A percentile compares a stretch with the other conserved stretches of the same genome.
Evolutionary conservation across 441 rosid species (phyloP).

Genomic region (Pelargonium cotyledonis): DNA sequence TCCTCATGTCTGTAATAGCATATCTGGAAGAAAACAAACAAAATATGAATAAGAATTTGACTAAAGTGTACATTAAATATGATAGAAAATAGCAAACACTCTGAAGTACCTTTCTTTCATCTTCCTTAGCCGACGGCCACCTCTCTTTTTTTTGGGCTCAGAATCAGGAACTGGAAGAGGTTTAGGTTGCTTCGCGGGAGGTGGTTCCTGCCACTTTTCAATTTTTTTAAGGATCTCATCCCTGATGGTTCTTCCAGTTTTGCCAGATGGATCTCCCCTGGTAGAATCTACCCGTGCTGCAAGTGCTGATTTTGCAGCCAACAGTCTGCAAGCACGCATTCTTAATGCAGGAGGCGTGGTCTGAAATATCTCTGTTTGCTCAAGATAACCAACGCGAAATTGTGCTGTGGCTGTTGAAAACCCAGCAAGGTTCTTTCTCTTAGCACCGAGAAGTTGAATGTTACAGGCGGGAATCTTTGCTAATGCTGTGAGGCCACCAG

Average conservation of each 20-base stretch:
- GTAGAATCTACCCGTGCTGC: constrained; percentile 84
- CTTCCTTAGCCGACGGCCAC: constrained; percentile 90
- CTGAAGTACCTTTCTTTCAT: constrained; percentile 76
- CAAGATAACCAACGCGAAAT: constrained; percentile 78
- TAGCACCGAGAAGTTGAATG: constrained; percentile 86
- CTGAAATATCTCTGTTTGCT: constrained; percentile 85
- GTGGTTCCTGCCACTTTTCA: background rate
- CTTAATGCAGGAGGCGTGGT: constrained; percentile 70
- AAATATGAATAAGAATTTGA: background rate
- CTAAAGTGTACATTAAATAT: background rate
- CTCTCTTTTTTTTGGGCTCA: constrained; percentile 91
- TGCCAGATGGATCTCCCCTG: constrained; percentile 76
- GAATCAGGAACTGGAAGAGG: constrained; percentile 99
- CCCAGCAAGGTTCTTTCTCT: constrained; percentile 90
- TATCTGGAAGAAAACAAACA: constrained; percentile 37
- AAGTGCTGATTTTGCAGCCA: constrained; percentile 86
- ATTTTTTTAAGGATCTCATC: constrained; percentile 80
- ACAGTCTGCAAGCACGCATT: constrained; percentile 70
- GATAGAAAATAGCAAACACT: background rate
- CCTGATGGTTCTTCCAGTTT: constrained; percentile 54
- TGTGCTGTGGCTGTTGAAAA: constrained; percentile 84
- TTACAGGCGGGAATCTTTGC: constrained; percentile 96
- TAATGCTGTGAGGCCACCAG: constrained; percentile 81
- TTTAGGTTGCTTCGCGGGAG: constrained; percentile 26
- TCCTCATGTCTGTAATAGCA: constrained; percentile 93